Percentiles rank a stretch among this genome's conserved stretches.
Conservation (phyloP, 768 basidiomycete genomes). For the Trametes elegans region DNA sequence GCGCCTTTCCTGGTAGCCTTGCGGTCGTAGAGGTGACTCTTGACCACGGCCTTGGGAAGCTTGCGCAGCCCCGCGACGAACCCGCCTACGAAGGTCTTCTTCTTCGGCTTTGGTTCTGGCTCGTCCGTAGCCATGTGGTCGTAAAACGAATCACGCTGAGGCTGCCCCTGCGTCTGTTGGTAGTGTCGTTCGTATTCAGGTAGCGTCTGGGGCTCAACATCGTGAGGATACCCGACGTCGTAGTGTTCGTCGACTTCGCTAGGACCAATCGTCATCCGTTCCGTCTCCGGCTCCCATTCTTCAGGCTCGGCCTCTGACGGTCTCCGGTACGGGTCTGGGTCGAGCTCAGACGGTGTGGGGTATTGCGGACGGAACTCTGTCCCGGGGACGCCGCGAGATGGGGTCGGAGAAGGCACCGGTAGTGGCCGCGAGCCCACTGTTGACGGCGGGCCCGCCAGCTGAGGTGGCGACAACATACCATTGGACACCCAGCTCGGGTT, state of each 20-base stretch:
- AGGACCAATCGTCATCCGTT: conserved; percentile 18
- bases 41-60: conserved; percentile 19
- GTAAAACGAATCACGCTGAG: not conserved
- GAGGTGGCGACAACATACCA: conserved; percentile 12
- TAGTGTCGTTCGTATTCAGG: not conserved
- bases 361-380: conserved; percentile 10
- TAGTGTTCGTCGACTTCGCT: conserved; percentile 7
- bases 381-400: conserved; percentile 8
- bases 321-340: not conserved
- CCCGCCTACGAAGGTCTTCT: conserved; percentile 25
- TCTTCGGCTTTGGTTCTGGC: not conserved
- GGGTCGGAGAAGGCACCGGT: conserved; percentile 10
- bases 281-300: conserved; percentile 12
- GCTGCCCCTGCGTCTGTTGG: not conserved
- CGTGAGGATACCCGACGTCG: not conserved
- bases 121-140: not conserved
- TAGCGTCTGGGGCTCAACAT: not conserved
- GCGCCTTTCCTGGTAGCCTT: conserved; percentile 17
- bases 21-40: conserved; percentile 13
- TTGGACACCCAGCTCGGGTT: conserved; percentile 18
- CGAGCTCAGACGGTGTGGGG: conserved; percentile 3
- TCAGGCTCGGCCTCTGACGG: conserved; percentile 5
- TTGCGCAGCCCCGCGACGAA: conserved; percentile 23
- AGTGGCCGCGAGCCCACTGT: conserved; percentile 9
- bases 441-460: not conserved